Evolutionary conservation across 176 grass and related monocot species (phyloP), one percentile per base, ranked within the genome.

Genomic region (Juncus effusus): DNA sequence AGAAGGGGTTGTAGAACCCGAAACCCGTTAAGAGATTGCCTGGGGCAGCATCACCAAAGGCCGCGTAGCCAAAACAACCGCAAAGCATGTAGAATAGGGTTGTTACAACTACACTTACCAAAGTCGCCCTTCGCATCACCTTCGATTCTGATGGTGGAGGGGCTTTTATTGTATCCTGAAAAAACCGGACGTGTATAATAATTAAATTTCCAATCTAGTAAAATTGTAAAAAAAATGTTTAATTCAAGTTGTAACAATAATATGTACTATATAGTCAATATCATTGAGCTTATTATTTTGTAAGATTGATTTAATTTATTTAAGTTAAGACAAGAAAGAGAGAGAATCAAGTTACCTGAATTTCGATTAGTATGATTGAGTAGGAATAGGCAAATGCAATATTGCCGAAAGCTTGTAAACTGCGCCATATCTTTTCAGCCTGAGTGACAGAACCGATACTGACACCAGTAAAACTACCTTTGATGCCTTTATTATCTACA

Each of bases 1-100:
- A 95, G 81, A 74, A 95, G 10, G 90, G 90, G 77, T 89, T 85
- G 86, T 86, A 95, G 83, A 95, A 95, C 54, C 90, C 90, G 64
- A 95, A 95, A 0, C 91, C 91, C 0, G 87, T 90, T 54, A 96
- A 87, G 11, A 96, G 91, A 80, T 96, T 90, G 76, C 88, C 73
- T 0, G 91, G 91, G 0, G 87, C 81, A 0, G 7, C 40, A 82
- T 96, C 87, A 74, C 91, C 91, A 67, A 96, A 90, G 50, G 91
- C 91, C 3, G 91, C 91, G 57, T 96, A 96, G 2, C 91, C 91
- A 64, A 87, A 83, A 81, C 84, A 96, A 15, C 87, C 87, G 69
- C 87, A 96, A 36, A 90, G 79, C 67, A 90, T 90, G 79, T 96
- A 87, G 84, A 96, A 96, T 38, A 79, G 7, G 7, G 92, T 96